Conservation (phyloP, 257 asterid genomes). For the Cordia subcordata region DNA sequence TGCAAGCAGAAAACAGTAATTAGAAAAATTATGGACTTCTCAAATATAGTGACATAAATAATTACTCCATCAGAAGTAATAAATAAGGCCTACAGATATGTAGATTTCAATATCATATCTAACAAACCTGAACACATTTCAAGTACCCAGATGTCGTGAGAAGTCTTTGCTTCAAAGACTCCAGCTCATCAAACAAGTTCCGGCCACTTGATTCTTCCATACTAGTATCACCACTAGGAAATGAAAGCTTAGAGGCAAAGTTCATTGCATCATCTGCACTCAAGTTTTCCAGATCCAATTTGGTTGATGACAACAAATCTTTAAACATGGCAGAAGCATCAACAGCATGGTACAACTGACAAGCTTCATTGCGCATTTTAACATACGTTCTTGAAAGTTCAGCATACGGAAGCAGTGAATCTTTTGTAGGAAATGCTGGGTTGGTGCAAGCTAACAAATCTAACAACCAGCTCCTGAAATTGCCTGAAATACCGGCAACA, state of each 20-base stretch:
- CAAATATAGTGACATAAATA: neutral
- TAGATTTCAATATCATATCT: neutral
- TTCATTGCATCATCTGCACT: slow-evolving; percentile 78
- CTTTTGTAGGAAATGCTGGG: slow-evolving; percentile 92
- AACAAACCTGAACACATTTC: slow-evolving; percentile 87
- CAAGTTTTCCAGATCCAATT: slow-evolving; percentile 56
- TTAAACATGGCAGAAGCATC: slow-evolving; percentile 65
- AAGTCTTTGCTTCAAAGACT: slow-evolving; percentile 85
- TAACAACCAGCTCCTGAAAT: slow-evolving; percentile 61
- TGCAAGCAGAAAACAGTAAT: slow-evolving; percentile 20
- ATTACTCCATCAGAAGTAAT: neutral
- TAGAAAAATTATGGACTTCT: slow-evolving; percentile 3
- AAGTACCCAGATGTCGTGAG: slow-evolving; percentile 87
- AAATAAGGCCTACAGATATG: slow-evolving; percentile 8
- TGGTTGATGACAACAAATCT: slow-evolving; percentile 45
- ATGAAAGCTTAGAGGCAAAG: slow-evolving; percentile 69
- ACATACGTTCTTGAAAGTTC: slow-evolving; percentile 89
- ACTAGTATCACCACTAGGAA: slow-evolving; percentile 36
- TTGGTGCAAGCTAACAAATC: slow-evolving; percentile 82
- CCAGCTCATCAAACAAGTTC: slow-evolving; percentile 66
- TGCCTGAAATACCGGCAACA: slow-evolving; percentile 44
- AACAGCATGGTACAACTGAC: slow-evolving; percentile 57
- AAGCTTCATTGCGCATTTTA: slow-evolving; percentile 92
- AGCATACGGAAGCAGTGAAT: slow-evolving; percentile 73
- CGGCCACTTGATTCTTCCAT: slow-evolving; percentile 47